A percentile compares a stretch with the other conserved stretches of the same genome.
Conservation (phyloP, 768 basidiomycete genomes). For the Leccinum disarticulatum region DNA sequence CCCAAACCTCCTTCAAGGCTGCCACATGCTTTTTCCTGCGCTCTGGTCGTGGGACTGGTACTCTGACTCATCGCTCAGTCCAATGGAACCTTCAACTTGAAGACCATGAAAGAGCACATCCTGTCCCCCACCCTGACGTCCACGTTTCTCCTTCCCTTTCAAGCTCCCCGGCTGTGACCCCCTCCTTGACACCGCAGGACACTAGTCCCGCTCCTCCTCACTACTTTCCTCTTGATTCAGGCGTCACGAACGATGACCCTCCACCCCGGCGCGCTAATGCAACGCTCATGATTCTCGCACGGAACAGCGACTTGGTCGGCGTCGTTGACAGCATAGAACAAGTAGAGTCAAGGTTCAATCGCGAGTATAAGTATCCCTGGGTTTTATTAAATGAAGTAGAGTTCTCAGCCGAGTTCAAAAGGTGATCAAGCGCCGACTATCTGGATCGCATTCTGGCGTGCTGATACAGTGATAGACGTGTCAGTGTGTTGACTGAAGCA, state of each 20-base stretch:
- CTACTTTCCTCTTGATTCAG: conserved; percentile 4
- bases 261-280: conserved; percentile 50
- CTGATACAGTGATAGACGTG: conserved; percentile 30
- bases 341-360: conserved; percentile 60
- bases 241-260: neutral
- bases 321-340: conserved; percentile 51
- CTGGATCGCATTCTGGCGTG: neutral
- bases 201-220: conserved; percentile 1
- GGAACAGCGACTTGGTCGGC: conserved; percentile 45
- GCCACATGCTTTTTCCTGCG: conserved; percentile 24
- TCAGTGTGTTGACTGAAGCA: conserved; percentile 39
- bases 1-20: conserved; percentile 8
- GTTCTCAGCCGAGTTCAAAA: conserved; percentile 55
- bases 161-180: neutral
- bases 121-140: neutral
- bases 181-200: neutral
- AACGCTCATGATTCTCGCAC: conserved; percentile 54
- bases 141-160: neutral
- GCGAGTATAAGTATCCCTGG: conserved; percentile 58
- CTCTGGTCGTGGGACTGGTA: neutral
- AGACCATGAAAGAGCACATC: neutral
- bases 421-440: conserved; percentile 20
- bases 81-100: conserved; percentile 4
- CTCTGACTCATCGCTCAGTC: conserved; percentile 5
- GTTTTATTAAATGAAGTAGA: conserved; percentile 63